Percentiles rank a stretch among this genome's conserved stretches.
Conservation (phyloP, 2,329 filamentous ascomycete genomes). For the Nothopassalora personata region DNA sequence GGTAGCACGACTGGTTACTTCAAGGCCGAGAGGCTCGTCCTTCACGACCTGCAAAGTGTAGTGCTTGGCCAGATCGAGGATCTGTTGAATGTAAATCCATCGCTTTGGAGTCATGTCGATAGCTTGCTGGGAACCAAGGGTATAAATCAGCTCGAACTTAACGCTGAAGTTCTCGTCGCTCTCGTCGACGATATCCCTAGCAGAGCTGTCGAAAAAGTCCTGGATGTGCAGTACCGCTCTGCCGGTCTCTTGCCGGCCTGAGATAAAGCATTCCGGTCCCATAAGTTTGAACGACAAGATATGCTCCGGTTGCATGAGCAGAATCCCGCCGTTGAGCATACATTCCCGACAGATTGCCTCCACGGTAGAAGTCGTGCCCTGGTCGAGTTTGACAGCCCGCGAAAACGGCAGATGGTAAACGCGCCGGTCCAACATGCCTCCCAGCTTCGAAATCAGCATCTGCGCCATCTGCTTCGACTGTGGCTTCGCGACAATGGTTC, state of each 20-base stretch:
- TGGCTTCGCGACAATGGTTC: constrained; percentile 54
- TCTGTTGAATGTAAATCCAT: constrained; percentile 35
- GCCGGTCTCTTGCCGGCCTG: constrained; percentile 41
- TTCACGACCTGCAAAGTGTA: too few species aligned
- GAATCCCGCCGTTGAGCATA: constrained; percentile 44
- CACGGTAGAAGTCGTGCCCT: constrained; percentile 23
- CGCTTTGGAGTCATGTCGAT: constrained; percentile 39
- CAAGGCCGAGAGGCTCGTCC: too few species aligned
- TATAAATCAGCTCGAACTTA: constrained; percentile 41
- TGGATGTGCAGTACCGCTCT: constrained; percentile 49
- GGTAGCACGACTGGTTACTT: not conserved
- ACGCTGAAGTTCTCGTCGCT: constrained; percentile 44
- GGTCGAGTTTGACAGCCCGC: constrained; percentile 40
- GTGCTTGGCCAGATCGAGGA: constrained; percentile 28
- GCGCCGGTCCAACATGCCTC: constrained; percentile 50
- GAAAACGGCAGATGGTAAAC: constrained; percentile 57
- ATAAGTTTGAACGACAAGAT: constrained; percentile 61
- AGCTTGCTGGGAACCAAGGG: constrained; percentile 37
- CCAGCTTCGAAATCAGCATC: constrained; percentile 51
- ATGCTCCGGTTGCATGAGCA: constrained; percentile 60
- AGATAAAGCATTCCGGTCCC: constrained; percentile 52
- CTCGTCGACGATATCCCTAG: constrained; percentile 61
- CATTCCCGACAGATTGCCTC: constrained; percentile 40
- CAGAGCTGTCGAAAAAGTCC: constrained; percentile 44
- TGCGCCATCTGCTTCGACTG: constrained; percentile 55